Conservation (phyloP, 2,329 filamentous ascomycete species). For the Monosporascus sp. region DNA sequence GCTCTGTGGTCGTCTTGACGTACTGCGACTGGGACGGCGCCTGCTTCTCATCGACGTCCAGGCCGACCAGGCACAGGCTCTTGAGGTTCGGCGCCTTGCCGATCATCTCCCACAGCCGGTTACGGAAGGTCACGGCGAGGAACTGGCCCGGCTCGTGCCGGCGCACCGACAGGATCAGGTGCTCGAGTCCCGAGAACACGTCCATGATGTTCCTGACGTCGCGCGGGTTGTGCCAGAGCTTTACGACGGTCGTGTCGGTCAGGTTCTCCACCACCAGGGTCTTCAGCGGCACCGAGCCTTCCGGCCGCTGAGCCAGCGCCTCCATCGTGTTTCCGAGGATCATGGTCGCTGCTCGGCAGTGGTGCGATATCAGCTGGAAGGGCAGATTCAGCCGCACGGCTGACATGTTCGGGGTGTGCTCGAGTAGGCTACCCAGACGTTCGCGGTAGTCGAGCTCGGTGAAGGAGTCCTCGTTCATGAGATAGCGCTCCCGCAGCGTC, state of each 20-base stretch:
- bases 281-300: conserved; percentile 38
- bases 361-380: conserved; percentile 42
- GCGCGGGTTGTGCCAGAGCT: conserved; percentile 46
- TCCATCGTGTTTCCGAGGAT: conserved; percentile 49
- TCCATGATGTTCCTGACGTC: conserved; percentile 45
- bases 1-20: conserved; percentile 33
- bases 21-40: conserved; percentile 11
- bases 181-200: conserved; percentile 35
- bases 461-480: conserved; percentile 43
- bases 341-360: conserved; percentile 42
- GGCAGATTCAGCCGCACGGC: conserved; percentile 47
- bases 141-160: conserved; percentile 34
- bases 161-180: conserved; percentile 42
- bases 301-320: conserved; percentile 38
- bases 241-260: conserved; percentile 41
- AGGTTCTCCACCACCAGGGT: conserved; percentile 47
- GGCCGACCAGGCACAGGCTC: conserved; percentile 44
- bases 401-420: conserved; percentile 38
- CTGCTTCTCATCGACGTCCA: conserved; percentile 35
- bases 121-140: conserved; percentile 34
- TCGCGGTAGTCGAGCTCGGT: conserved; percentile 43
- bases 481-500: conserved; percentile 39
- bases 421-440: conserved; percentile 37
- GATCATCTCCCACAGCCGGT: conserved; percentile 46
- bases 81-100: conserved; percentile 38